These are phyloP conservation scores for Neospermospora avenae DNA, from an alignment of 2,329 filamentous ascomycete species.

Conservation along the genomic window DNA sequence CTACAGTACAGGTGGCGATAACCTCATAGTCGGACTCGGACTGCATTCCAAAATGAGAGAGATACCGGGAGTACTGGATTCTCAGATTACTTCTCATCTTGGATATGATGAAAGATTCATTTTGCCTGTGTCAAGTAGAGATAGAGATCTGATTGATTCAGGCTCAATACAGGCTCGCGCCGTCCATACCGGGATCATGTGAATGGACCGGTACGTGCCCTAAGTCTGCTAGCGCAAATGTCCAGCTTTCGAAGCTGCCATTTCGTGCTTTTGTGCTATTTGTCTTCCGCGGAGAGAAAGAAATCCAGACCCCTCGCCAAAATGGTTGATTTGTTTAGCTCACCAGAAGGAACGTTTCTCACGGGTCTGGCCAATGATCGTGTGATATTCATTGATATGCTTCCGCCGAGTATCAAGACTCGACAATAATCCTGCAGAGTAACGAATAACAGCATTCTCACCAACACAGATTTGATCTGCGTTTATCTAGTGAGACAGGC, in stretches of 20 bases:
- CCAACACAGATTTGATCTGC: neutral
- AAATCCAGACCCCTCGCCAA: neutral
- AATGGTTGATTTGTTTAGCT: neutral
- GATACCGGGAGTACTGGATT: conserved; percentile 5
- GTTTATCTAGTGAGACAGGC: neutral
- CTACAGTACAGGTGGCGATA: neutral
- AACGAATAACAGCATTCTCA: neutral
- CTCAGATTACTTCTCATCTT: conserved; percentile 17
- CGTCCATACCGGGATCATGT: conserved; percentile 23
- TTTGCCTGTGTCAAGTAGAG: conserved; percentile 20
- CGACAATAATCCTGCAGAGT: too few relatives aligned
- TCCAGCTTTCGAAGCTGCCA: neutral
- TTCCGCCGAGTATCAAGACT: neutral
- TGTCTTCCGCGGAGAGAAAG: neutral
- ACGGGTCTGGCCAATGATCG: neutral
- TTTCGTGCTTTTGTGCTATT: neutral
- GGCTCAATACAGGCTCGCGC: conserved; percentile 18
- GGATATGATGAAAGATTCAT: conserved; percentile 2
- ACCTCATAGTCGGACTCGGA: neutral
- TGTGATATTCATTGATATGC: neutral
- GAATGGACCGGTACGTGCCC: neutral
- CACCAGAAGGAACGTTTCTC: neutral
- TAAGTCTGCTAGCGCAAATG: neutral
- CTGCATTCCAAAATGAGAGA: neutral
- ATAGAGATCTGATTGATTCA: conserved; percentile 10